Base-by-base conservation (phyloP, 1,284 basidiomycete species). In the Cryptococcus jaspeensis region DNA sequence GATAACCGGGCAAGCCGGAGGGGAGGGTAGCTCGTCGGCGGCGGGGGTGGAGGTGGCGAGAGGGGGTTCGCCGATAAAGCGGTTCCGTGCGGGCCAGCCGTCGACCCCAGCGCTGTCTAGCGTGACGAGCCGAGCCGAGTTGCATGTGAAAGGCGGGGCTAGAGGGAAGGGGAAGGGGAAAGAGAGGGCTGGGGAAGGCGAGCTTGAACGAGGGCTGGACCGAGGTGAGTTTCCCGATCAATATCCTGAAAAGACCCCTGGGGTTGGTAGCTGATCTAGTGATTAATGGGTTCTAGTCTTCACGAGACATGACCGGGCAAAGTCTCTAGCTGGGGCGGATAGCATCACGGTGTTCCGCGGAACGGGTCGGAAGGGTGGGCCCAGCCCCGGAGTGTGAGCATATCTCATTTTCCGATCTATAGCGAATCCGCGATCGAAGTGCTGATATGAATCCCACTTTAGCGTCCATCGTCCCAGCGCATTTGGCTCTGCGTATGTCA, bases 131-230 rank as follows among this genome's bases (percentile, higher is more conserved):
- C 38, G 37, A 18, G 22, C 15, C 1, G 20, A 40, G 50, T n/a
- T 40, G 15, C 20, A 41, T 15, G 28, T 15, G 43, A 15, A 44
- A 18, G 41, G 45, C 25, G 42, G 42, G 18, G 52, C 43, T 6
- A 47, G 41, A 18, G 52, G 52, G 11, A 53, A 53, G 32, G 52
- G 42, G n/a, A 55, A 55, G 37, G 47, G 47, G 12, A 55, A 50
- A 16, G 32, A 37, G 15, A 9, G 23, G 25, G 38, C n/a, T 20
- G 42, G 23, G 15, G 32, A 23, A 11, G 16, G 38, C 11, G 56
- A 35, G 7, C 35, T 58, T 2, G 58, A 60, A 25, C 38, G 46
- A 32, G 58, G 47, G 8, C 53, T 56, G 48, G 55, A 54, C 39
- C 39, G 52, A 36, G 16, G 58, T 59, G 37, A 49, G 52, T 23